Conservation (phyloP, 495 filamentous ascomycete species). For the Lepidopterella palustris region DNA sequence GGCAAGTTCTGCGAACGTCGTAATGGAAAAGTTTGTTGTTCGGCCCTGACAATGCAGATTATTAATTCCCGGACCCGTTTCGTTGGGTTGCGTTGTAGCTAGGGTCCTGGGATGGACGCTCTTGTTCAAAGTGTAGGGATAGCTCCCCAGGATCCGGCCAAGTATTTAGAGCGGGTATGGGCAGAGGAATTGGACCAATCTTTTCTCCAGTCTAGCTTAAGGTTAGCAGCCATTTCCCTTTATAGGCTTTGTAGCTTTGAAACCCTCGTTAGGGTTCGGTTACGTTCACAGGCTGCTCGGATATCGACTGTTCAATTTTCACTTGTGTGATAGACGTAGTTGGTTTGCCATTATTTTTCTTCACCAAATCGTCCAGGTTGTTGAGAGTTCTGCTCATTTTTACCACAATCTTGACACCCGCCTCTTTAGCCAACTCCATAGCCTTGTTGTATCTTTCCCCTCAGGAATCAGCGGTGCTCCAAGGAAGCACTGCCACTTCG, state of each 20-base stretch:
- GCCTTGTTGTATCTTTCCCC: constrained; percentile 41
- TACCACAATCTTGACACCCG: constrained; percentile 57
- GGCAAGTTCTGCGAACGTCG: constrained; percentile 57
- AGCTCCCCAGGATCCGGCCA: constrained; percentile 57
- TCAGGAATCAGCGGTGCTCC: too few species aligned
- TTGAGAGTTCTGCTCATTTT: constrained; percentile 57
- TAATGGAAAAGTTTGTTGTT: constrained; percentile 55
- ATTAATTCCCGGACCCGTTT: constrained; percentile 44
- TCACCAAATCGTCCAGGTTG: constrained; percentile 58
- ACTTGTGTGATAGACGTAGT: constrained; percentile 64
- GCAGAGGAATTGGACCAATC: constrained; percentile 49
- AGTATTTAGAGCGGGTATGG: constrained; percentile 47
- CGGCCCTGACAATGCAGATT: constrained; percentile 52
- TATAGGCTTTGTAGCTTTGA: too few species aligned
- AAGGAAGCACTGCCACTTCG: too few species aligned
- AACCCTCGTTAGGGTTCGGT: too few species aligned
- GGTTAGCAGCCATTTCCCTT: neutral
- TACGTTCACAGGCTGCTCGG: too few species aligned
- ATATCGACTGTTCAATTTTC: constrained; percentile 27
- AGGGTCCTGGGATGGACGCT: constrained; percentile 37
- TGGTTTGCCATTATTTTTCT: constrained; percentile 56
- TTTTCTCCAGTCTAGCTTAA: constrained; percentile 30
- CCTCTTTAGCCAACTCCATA: constrained; percentile 48
- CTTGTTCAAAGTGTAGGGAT: constrained; percentile 48
- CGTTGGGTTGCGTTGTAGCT: constrained; percentile 53